Percentiles rank a stretch among this genome's conserved stretches.
phyloP scores from a whole-genome alignment of 2,329 filamentous ascomycete genomes.

The Raffaelea arxii region DNA sequence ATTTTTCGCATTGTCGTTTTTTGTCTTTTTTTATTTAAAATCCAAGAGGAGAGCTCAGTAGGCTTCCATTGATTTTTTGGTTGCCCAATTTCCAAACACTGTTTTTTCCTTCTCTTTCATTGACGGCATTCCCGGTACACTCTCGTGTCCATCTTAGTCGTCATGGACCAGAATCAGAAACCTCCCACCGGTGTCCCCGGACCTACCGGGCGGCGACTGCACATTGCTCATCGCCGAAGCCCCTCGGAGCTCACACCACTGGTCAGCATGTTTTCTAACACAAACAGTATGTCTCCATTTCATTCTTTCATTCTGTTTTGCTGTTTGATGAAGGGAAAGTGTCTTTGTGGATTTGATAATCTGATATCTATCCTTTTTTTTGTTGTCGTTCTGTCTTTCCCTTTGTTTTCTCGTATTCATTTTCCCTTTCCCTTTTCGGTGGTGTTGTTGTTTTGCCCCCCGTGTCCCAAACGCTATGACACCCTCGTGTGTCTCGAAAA shows the following conservation, averaged over 20 bases:
- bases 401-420: not conserved
- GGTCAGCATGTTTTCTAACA: slow-evolving; percentile 79
- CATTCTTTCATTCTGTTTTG: not conserved
- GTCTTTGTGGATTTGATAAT: too few species aligned
- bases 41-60: too few species aligned
- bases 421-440: not conserved
- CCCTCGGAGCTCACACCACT: slow-evolving; percentile 94
- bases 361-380: not conserved
- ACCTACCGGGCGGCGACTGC: slow-evolving; percentile 77
- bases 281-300: slow-evolving; percentile 38
- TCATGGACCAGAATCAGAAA: slow-evolving; percentile 57
- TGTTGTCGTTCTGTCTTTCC: not conserved
- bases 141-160: slow-evolving; percentile 16
- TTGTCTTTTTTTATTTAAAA: too few species aligned
- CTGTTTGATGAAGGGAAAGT: too few species aligned
- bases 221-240: slow-evolving; percentile 94
- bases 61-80: too few species aligned
- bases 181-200: slow-evolving; percentile 51
- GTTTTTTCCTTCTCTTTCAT: not conserved
- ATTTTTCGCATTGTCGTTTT: too few species aligned
- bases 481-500: slow-evolving; percentile 2
- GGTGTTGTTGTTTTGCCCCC: not conserved
- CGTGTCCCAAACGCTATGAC: slow-evolving; percentile 6
- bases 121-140: not conserved
- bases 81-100: not conserved